Base-by-base conservation (phyloP, 306 rosid species). In the Fragaria vesca region DNA sequence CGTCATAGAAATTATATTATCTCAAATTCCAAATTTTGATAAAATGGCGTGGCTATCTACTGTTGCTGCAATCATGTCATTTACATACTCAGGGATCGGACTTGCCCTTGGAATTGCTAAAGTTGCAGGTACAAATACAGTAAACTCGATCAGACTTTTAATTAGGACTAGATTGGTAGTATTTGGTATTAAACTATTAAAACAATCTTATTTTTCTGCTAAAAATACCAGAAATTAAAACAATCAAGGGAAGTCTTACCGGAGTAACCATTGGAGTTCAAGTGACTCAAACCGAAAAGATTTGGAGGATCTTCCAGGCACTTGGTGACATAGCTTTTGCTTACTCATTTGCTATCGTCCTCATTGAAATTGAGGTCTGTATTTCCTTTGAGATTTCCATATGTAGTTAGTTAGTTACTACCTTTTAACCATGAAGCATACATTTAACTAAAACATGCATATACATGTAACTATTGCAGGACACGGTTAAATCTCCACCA, bases 401-500 rank as follows among this genome's bases (percentile, higher is more conserved):
- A 7, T 45, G 32, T 7, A 34, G 12, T 66, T n/a, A 9, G 13
- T 55, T 7, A 34, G 12, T 66, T n/a, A 9, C 24, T 55, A 38
- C 6, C 15, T 28, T 55, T 72, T 34, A 12, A 32, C n/a, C 5
- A 6, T 51, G 30, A 48, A 17, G 52, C 20, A 32, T 72, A 13
- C 30, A 52, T 7, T 8, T 26, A 3, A 40, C 60, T 15, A 0
- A 57, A 4, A 21, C 51, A 34, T 43, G 13, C n/a, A 28, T 43
- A 2, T 8, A 18, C 24, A 13, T 74, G 61, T 36, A 76, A 80
- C 12, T 7, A 17, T 40, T 36, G 47, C 90, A 89, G 94, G 90
- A 91, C 84, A 91, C 97, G 0, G 3, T 91, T 0, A 88, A 77
- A 81, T 85, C 88, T n/a, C 92, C 92, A 0, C 94, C 94, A 45